These are phyloP conservation scores for Lipomyces sp. DNA, from an alignment of 805 yeast species.

Conservation along the genomic window DNA sequence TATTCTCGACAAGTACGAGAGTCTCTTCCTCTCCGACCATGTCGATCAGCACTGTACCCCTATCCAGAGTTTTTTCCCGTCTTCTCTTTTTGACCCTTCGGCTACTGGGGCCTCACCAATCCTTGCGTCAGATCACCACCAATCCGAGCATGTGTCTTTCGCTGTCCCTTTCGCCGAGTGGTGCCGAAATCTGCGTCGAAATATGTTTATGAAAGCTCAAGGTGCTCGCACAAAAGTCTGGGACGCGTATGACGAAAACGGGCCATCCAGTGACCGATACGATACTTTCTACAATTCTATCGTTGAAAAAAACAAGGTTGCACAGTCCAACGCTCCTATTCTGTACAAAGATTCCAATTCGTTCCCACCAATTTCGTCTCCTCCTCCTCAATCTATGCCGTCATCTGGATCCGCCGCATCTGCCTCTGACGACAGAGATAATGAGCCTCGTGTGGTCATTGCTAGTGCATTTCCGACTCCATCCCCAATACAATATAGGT, in stretches of 20 bases:
- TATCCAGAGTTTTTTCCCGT: slow-evolving; percentile 33
- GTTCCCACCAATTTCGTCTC: not conserved
- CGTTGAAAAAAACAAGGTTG: not conserved
- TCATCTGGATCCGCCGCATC: slow-evolving; percentile 9
- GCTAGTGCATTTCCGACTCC: slow-evolving; percentile 63
- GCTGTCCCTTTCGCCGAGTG: slow-evolving; percentile 22
- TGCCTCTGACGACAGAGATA: slow-evolving; percentile 3
- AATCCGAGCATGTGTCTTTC: slow-evolving; percentile 1
- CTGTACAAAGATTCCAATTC: not conserved
- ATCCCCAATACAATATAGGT: slow-evolving; percentile 58
- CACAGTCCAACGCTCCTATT: not conserved
- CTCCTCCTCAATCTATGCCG: slow-evolving; percentile 1
- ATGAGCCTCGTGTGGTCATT: slow-evolving; percentile 12
- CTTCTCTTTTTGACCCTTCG: slow-evolving; percentile 19
- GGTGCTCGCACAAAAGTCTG: slow-evolving; percentile 28
- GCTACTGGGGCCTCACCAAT: slow-evolving; percentile 21
- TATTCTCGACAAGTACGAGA: slow-evolving; percentile 20
- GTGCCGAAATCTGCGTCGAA: slow-evolving; percentile 25
- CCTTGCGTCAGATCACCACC: not conserved
- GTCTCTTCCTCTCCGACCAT: slow-evolving; percentile 32
- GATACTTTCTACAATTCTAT: slow-evolving; percentile 15
- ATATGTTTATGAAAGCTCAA: slow-evolving; percentile 15
- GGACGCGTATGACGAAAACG: slow-evolving; percentile 27
- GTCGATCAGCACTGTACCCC: slow-evolving; percentile 30
- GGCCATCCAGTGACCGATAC: not conserved